Evolutionary conservation across 2,329 filamentous ascomycete genomes (phyloP).

Genomic region (Zarea fungicola): DNA sequence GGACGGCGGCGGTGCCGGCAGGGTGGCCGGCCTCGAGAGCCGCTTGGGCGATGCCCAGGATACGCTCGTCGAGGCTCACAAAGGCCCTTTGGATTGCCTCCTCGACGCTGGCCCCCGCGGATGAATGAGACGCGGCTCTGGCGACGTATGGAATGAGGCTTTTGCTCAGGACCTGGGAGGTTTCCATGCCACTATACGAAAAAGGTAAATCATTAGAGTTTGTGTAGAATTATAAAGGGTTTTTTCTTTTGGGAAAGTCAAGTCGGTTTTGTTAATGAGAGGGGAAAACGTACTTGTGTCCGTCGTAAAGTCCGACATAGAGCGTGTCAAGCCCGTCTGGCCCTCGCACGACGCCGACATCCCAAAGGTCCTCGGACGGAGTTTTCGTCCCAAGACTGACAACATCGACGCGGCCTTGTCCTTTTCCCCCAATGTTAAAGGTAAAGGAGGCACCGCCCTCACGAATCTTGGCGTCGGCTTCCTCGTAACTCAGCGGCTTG

Average conservation of each 20-base stretch:
- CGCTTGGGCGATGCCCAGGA: not conserved
- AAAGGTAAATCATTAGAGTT: not conserved
- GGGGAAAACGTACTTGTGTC: constrained; percentile 8
- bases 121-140: not conserved
- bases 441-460: not conserved
- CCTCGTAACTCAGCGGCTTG: constrained; percentile 1
- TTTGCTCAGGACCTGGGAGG: not conserved
- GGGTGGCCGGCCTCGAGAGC: not conserved
- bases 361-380: constrained; percentile 2
- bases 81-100: not conserved
- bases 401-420: constrained; percentile 2
- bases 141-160: constrained; percentile 7
- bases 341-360: not conserved
- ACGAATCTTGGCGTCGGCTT: constrained; percentile 2
- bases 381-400: constrained; percentile 2
- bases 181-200: not conserved
- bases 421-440: not conserved
- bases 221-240: not conserved
- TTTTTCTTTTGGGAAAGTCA: no score
- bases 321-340: not conserved
- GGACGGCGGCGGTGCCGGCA: not conserved
- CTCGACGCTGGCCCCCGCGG: not conserved
- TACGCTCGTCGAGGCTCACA: not conserved
- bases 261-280: no score
- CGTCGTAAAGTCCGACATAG: constrained; percentile 5